Conservation (phyloP, 495 filamentous ascomycete species). For the Penicillium malachiteum region DNA sequence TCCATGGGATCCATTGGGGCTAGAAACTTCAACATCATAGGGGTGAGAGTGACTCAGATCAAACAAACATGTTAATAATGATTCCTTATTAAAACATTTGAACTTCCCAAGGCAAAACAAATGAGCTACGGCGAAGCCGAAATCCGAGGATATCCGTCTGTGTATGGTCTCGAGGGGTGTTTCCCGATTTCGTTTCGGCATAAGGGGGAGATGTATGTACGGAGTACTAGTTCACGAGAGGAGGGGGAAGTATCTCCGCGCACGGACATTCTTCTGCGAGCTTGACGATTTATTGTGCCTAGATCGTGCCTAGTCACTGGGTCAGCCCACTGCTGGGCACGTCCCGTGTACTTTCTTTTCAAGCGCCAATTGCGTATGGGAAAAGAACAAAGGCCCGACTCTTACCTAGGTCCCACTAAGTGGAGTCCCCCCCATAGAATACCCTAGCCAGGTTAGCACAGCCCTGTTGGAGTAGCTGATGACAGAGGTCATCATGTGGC, state of each 20-base stretch:
- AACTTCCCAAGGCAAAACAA: slow-evolving; percentile 7
- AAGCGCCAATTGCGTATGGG: slow-evolving; percentile 10
- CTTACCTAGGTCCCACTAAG: neutral
- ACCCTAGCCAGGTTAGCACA: neutral
- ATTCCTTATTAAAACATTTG: slow-evolving; percentile 1
- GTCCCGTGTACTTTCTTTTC: slow-evolving; percentile 8
- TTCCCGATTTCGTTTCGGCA: slow-evolving; percentile 15
- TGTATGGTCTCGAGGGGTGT: slow-evolving; percentile 18
- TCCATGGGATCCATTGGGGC: slow-evolving; percentile 11
- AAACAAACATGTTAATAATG: slow-evolving; percentile 2
- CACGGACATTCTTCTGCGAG: slow-evolving; percentile 22
- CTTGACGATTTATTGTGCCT: slow-evolving; percentile 24
- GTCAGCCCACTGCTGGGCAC: slow-evolving; percentile 9
- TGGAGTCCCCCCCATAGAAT: neutral
- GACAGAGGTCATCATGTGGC: slow-evolving; percentile 19
- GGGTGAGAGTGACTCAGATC: slow-evolving; percentile 7
- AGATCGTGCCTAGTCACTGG: slow-evolving; percentile 21
- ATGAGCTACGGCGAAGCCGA: slow-evolving; percentile 8
- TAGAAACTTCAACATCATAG: neutral
- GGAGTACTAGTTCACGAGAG: slow-evolving; percentile 12
- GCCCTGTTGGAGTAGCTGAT: slow-evolving; percentile 11
- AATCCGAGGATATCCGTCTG: slow-evolving; percentile 14
- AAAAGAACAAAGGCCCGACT: neutral
- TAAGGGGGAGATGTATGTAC: too few species aligned
- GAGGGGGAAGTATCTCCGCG: slow-evolving; percentile 5